Base-by-base conservation (phyloP, 305 asterid species). In the Solanum hybrid region DNA sequence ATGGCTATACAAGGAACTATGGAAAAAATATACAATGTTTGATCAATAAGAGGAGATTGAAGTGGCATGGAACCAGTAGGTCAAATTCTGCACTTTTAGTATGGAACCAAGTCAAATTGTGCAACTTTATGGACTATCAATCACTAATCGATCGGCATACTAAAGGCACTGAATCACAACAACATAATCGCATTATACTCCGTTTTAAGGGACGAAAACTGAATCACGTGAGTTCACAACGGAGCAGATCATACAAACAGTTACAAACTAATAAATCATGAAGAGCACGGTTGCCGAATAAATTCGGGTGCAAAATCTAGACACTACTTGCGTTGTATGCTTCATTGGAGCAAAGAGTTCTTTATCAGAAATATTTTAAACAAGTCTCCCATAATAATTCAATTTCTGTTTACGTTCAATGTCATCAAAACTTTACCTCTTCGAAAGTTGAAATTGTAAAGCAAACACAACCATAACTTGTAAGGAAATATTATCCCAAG, bases 41-140 rank as follows among this genome's bases (percentile, higher is more conserved):
- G 69, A 56, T 86, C 90, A 90, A 79, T 84, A 90, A 77, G 89
- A 90, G 14, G 91, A 90, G 5, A 85, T 72, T 36, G 89, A 88
- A n/a, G 87, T 88, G 7, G 86, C 88, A 6, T 90, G 92, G 90
- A 90, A 88, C 79, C 91, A 13, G 35, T 6, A 88, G 26, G 89
- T 88, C 36, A 38, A 86, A 60, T 60, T 60, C 71, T 20, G 71
- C 71, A 8, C 26, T 60, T 60, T 60, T 60, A 20, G 92, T 89
- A 6, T 88, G 92, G 89, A 90, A 86, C 79, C 89, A 88, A 17
- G 91, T 90, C 29, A 31, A 86, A n/a, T 60, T 90, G 34, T 31
- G 89, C 42, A 86, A 20, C n/a, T 76, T 32, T 17, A 31, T 34
- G n/a, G 26, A 75, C 37, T 75, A 75, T 4, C 38, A 31, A 75